Conservation (phyloP, 257 asterid genomes). For the Solanum gandarillasii region DNA sequence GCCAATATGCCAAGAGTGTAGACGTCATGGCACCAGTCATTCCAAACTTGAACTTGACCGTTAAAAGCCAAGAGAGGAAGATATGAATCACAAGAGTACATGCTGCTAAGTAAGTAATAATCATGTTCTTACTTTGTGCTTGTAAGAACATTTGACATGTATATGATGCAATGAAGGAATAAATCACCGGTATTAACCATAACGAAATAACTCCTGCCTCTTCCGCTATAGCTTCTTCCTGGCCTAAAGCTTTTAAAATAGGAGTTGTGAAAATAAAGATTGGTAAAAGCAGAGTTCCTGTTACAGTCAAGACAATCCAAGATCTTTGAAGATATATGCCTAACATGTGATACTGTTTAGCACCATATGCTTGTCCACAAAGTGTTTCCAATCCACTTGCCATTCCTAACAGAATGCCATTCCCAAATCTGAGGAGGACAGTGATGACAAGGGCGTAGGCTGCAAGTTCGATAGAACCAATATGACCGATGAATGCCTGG, state of each 20-base stretch:
- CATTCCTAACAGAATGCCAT: conserved; percentile 50
- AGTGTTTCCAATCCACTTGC: conserved; percentile 77
- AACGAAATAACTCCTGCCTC: conserved; percentile 34
- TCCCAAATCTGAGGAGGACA: conserved; percentile 31
- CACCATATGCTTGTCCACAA: conserved; percentile 86
- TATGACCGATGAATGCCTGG: conserved; percentile 44
- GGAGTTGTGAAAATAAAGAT: conserved; percentile 40
- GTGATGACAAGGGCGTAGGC: conserved; percentile 38
- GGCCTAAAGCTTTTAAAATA: conserved; percentile 53
- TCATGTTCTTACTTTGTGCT: conserved; percentile 70
- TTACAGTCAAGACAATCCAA: conserved; percentile 38
- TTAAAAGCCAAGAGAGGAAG: conserved; percentile 54
- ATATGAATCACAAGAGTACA: conserved; percentile 38
- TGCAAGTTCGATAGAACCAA: conserved; percentile 35
- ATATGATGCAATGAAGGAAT: conserved; percentile 36
- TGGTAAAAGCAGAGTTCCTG: conserved; percentile 34
- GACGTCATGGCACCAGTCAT: conserved; percentile 54
- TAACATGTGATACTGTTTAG: conserved; percentile 65
- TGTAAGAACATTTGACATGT: conserved; percentile 77
- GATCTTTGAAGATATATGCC: conserved; percentile 76
- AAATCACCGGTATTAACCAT: conserved; percentile 56
- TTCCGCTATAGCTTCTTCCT: conserved; percentile 36
- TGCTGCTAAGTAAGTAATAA: conserved; percentile 52
- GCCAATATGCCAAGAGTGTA: conserved; percentile 54
- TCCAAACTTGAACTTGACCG: conserved; percentile 35